Evolutionary conservation across 2,329 filamentous ascomycete species (phyloP).

Genomic region (Alternaria gansuensis): DNA sequence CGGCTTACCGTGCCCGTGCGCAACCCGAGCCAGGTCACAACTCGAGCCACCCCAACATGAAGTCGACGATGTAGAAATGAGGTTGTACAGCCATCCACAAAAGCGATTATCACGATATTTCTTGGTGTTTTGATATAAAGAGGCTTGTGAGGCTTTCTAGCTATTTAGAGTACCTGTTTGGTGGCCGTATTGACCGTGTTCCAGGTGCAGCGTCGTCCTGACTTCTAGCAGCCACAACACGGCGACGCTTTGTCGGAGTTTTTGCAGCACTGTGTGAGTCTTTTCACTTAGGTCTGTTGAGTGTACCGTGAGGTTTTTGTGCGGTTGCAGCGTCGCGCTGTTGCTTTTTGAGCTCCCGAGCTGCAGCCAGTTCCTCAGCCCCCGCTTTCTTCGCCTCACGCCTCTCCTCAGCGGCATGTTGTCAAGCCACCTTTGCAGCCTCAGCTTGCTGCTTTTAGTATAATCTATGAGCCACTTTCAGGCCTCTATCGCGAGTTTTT

Average conservation of each 20-base stretch:
- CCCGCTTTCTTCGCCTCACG: too few relatives aligned
- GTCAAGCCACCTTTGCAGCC: background rate
- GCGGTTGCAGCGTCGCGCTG: background rate
- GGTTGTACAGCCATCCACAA: too few relatives aligned
- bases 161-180: constrained; percentile 3
- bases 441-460: background rate
- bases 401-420: background rate
- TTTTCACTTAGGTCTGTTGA: background rate
- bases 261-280: background rate
- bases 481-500: background rate
- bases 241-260: background rate
- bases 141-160: background rate
- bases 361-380: too few relatives aligned
- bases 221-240: background rate
- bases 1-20: too few relatives aligned
- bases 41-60: too few relatives aligned
- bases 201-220: background rate
- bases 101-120: background rate
- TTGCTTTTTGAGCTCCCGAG: background rate
- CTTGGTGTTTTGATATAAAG: constrained; percentile 7
- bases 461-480: background rate
- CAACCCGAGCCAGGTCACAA: too few relatives aligned
- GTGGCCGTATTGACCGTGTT: background rate
- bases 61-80: too few relatives aligned
- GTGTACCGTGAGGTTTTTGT: background rate